A percentile compares a stretch with the other conserved stretches of the same genome.
phyloP scores from a whole-genome alignment of 1,284 basidiomycete genomes.

The Ceratobasidium sp. region DNA sequence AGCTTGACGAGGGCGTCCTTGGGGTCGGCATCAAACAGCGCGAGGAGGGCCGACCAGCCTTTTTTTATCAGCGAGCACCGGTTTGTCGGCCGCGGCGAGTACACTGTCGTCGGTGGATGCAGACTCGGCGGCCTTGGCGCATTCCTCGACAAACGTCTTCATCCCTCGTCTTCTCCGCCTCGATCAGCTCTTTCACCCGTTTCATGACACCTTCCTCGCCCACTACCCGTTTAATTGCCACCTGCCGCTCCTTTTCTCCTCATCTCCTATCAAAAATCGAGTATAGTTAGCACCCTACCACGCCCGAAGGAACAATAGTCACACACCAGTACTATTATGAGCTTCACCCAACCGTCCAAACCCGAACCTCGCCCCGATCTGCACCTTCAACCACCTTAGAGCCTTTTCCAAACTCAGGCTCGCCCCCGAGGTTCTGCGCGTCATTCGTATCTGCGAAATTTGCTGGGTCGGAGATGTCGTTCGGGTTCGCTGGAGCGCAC shows the following conservation, averaged over 20 bases:
- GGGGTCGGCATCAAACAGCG: conserved; percentile 90
- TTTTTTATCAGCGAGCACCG: conserved; percentile 50
- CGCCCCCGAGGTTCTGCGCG: conserved; percentile 61
- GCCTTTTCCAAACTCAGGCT: conserved; percentile 88
- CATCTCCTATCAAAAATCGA: conserved; percentile 67
- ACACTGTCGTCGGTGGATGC: conserved; percentile 57
- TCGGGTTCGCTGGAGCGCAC: conserved; percentile 76
- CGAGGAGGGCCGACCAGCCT: conserved; percentile 90
- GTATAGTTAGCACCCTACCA: neutral
- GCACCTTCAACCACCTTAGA: conserved; percentile 95
- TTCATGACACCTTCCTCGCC: conserved; percentile 71
- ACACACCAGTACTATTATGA: conserved; percentile 64
- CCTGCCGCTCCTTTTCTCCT: conserved; percentile 83
- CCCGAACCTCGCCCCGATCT: conserved; percentile 87
- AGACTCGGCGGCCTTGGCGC: conserved; percentile 54
- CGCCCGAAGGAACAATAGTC: neutral
- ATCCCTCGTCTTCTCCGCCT: too few relatives aligned
- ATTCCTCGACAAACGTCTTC: too few relatives aligned
- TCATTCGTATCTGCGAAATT: conserved; percentile 37
- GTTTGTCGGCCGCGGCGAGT: conserved; percentile 56
- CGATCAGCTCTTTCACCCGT: too few relatives aligned
- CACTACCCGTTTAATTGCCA: conserved; percentile 81
- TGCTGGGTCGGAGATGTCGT: conserved; percentile 65
- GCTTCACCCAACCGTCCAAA: conserved; percentile 90
- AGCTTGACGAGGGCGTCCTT: conserved; percentile 91